Base-by-base conservation (phyloP, 2,329 filamentous ascomycete genomes). In the Alternaria brassicae region DNA sequence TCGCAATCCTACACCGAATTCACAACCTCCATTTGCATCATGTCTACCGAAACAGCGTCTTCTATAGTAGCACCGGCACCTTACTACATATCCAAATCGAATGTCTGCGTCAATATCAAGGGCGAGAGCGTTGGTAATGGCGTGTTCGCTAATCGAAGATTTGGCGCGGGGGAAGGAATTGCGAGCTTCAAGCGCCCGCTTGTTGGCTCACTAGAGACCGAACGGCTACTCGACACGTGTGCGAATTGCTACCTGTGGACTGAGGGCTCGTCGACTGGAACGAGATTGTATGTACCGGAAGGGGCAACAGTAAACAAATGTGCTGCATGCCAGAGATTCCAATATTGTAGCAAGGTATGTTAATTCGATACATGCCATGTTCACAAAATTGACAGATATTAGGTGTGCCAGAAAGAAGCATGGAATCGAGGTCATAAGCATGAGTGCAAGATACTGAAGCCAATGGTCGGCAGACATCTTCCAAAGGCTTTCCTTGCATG, bases 371-470 rank as follows among this genome's bases (percentile, higher is more conserved):
- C 13, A 51, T 17, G 17, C 32, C 15, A 10, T 15, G n/a, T 13
- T 23, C 10, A 40, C 19, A 19, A 15, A 28, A 42, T 54, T 70
- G 34, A 70, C 5, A 7, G 10, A 6, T 21, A 12, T 13, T 42
- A 88, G 85, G 76, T 69, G 27, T 90, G 87, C 70, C 87, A 90
- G 77, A 76, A 79, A 41, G 80, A 81, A 66, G 82, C 86, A 25
- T 90, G 87, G 87, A 84, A 81, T 51, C 78, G 81, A 17, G 79
- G 80, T 9, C 87, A 90, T 76, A 87, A 86, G 54, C 74, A 83
- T 57, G 86, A 89, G 74, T 90, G 87, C 68, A 80, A 82, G 27
- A 79, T 84, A 6, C 83, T 84, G 52, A 78, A 79, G 41, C 73
- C 73, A 8, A 72, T 85, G 4, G 72, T 77, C 17, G 67, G 72